Base-by-base conservation (phyloP, 2,329 filamentous ascomycete species). In the Monosporascus sp. region DNA sequence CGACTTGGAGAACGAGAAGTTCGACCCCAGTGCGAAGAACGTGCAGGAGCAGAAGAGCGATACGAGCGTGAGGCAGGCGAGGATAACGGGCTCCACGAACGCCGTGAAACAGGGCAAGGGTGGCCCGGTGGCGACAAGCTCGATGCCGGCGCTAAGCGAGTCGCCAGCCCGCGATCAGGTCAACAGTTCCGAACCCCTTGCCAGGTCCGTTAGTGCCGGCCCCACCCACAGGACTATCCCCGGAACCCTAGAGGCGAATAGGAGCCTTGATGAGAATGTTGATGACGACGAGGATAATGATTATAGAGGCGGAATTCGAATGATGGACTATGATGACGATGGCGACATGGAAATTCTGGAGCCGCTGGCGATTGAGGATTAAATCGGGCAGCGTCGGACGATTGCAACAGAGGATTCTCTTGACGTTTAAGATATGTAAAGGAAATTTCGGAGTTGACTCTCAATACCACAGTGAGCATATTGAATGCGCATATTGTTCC, bases 1-100 rank as follows among this genome's bases (percentile, higher is more conserved):
- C 7, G 60, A 61, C n/a, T 47, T 58, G 48, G 56, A 49, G 43
- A 65, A 65, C 31, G 62, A 66, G 53, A 67, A 65, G 50, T 67
- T 64, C 18, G 60, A 65, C 22, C 61, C 61, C 3, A 49, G 9
- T 31, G 62, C 60, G n/a, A 65, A 66, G 53, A 60, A 61, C 15
- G 53, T 63, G 17, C 18, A 20, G 22, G 64, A 65, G 47, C 53
- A 57, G 49, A 67, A 65, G 53, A 62, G 57, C 41, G 60, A 65
- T 48, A 14, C 55, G 1, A 26, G 18, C 26, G 59, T 61, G 1
- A 51, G 50, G 46, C 51, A 65, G 26, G 47, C 51, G 22, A 62
- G 55, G 52, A 31, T 64, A 15, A 50, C 45, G 28, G 58, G 58
- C 1, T 26, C 14, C 24, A 5, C 8, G 5, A 58, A 50, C 41